A percentile compares a stretch with the other conserved stretches of the same genome.
phyloP scores from a whole-genome alignment of 2,329 filamentous ascomycete genomes.

The Xylaria polymorpha region DNA sequence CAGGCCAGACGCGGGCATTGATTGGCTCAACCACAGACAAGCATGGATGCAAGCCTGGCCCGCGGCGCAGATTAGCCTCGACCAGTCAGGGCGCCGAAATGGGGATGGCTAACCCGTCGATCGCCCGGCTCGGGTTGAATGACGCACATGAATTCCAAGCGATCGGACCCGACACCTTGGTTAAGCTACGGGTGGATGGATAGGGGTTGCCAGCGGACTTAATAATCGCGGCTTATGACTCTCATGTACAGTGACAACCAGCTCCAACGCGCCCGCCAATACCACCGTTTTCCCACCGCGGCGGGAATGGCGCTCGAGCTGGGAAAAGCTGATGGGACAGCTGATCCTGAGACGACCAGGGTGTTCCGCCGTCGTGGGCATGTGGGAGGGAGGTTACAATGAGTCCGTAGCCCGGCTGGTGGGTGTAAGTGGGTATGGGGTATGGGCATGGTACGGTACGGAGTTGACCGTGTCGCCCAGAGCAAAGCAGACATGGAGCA shows the following conservation, averaged over 20 bases:
- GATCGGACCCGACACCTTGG: conserved; percentile 40
- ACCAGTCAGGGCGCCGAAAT: conserved; percentile 31
- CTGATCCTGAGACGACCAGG: conserved; percentile 27
- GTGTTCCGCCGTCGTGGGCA: conserved; percentile 20
- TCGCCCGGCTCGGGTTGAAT: conserved; percentile 35
- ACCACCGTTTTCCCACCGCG: conserved; percentile 11
- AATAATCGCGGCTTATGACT: conserved; percentile 1
- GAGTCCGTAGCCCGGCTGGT: conserved; percentile 5
- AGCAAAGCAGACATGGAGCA: not conserved
- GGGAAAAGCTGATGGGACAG: conserved; percentile 35
- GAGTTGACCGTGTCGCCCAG: conserved; percentile 1
- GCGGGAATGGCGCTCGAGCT: conserved; percentile 27
- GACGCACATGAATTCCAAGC: conserved; percentile 32
- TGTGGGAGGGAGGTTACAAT: conserved; percentile 15
- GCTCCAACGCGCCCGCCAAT: not conserved
- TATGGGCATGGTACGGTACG: not conserved
- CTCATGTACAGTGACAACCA: not conserved
- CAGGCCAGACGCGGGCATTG: conserved; percentile 41
- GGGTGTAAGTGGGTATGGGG: conserved; percentile 13
- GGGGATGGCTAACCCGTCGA: conserved; percentile 31
- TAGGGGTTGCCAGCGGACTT: conserved; percentile 3
- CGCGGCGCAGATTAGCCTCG: conserved; percentile 27
- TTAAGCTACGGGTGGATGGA: conserved; percentile 29
- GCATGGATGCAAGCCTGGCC: conserved; percentile 33
- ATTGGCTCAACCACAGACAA: conserved; percentile 42